Evolutionary conservation across 164 flowering plant genomes (phyloP).

Genomic region (Warburgia ugandensis): DNA sequence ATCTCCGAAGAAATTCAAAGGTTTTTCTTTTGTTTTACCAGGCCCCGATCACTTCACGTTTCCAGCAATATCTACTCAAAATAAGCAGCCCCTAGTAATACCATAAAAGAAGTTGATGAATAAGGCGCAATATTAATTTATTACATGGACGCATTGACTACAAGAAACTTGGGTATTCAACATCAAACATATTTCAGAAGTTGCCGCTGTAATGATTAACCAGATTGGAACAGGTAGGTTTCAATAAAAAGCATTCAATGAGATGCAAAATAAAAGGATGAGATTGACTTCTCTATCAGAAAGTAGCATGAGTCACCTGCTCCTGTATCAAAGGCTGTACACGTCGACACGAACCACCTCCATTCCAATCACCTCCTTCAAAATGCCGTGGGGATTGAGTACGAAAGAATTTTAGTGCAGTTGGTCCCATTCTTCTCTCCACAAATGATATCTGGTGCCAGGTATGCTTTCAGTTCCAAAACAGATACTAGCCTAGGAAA

Average conservation of each 20-base stretch:
- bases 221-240: not conserved
- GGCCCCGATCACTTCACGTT: no score
- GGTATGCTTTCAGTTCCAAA: not conserved
- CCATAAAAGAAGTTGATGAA: no score
- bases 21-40: no score
- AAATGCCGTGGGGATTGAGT: conserved; percentile 97
- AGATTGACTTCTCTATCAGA: not conserved
- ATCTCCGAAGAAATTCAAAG: no score
- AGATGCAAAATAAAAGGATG: not conserved
- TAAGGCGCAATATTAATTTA: no score
- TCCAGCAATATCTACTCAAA: no score
- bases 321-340: conserved; percentile 45
- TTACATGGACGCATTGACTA: no score
- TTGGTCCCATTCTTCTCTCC: conserved; percentile 36
- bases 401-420: conserved; percentile 53
- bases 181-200: no score
- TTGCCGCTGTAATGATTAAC: not conserved
- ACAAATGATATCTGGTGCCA: conserved; percentile 36
- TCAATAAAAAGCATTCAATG: no score
- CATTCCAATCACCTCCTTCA: conserved; percentile 99
- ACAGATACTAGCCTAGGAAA: not conserved
- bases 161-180: no score
- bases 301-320: conserved; percentile 34
- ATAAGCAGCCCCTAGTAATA: no score
- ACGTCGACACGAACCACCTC: conserved; percentile 84